These are phyloP conservation scores for Ilyonectria robusta DNA, from an alignment of 2,329 filamentous ascomycete genomes.

Conservation along the genomic window DNA sequence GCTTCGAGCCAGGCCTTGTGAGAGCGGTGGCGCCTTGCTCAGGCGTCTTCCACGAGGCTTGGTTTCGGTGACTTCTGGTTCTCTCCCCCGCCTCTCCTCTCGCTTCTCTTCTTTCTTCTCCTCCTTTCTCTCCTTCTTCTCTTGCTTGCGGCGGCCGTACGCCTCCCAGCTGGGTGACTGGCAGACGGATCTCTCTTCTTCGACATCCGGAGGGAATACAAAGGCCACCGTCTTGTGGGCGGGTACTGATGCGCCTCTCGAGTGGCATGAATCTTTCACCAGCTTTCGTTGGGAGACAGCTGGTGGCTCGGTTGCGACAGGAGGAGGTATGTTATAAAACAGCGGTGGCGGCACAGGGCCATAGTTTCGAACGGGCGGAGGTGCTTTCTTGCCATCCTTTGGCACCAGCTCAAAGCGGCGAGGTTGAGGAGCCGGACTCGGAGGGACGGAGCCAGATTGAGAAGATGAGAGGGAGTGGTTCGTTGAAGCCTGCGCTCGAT, in stretches of 20 bases:
- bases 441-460: constrained; percentile 38
- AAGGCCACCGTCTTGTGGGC: constrained; percentile 51
- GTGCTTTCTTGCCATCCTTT: constrained; percentile 42
- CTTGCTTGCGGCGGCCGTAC: constrained; percentile 67
- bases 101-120: constrained; percentile 47
- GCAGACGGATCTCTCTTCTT: constrained; percentile 61
- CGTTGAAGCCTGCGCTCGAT: constrained; percentile 16
- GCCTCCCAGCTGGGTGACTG: constrained; percentile 75
- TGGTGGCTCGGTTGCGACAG: constrained; percentile 26
- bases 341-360: constrained; percentile 38
- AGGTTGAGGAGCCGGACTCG: constrained; percentile 39
- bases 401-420: constrained; percentile 46
- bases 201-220: constrained; percentile 49
- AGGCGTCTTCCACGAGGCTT: constrained; percentile 48
- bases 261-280: constrained; percentile 9
- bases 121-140: constrained; percentile 64
- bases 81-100: constrained; percentile 26
- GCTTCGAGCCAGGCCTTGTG: constrained; percentile 34
- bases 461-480: constrained; percentile 28
- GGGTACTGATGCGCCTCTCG: constrained; percentile 27
- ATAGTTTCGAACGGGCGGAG: constrained; percentile 46
- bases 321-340: constrained; percentile 34
- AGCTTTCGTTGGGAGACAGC: constrained; percentile 39
- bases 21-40: constrained; percentile 51
- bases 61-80: constrained; percentile 19